Base-by-base conservation (phyloP, 2,329 filamentous ascomycete genomes). In the Ramichloridium luteum region DNA sequence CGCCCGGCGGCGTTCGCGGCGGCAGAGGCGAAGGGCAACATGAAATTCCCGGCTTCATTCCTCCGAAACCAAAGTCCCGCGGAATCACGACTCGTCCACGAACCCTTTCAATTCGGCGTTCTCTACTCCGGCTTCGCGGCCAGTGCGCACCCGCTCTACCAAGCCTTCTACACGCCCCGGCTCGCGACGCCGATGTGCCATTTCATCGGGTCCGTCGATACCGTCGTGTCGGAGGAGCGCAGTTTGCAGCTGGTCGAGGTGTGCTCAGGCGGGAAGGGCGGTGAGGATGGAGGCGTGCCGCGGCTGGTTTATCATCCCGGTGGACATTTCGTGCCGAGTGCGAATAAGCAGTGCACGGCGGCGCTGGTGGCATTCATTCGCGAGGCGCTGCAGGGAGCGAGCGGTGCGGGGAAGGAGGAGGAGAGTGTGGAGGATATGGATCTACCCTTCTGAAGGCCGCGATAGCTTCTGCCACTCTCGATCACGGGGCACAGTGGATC, bases 291-390 rank as follows among this genome's bases (percentile, higher is more conserved):
- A 4, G 44, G 45, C 16, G 50, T 50, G 16, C 38, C 40, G 25
- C 67, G 60, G 44, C 65, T 72, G 31, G 64, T 79, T 31, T 73
- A 79, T 46, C 84, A 93, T 57, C 86, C 88, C 1, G 88, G 88
- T 5, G 86, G 86, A 0, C 88, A 96, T 55, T 85, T 93, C 50
- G 71, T 94, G 49, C 88, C 88, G 0, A 75, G 57, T 32, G 64
- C 84, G 37, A 74, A 77, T 44, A 83, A 80, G 61, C 79, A 85
- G 44, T 90, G 80, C 70, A 73, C 78, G 13, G 77, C 78, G 64
- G 78, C 78, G 17, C 58, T 92, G 42, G 75, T 79, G 4, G 73
- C 68, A 1, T 93, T 86, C 51, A 73, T 90, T 28, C 65, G 62
- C 45, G 67, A 69, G 40, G 56, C 59, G 28, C 41, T 72, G 17